These are phyloP conservation scores for Candida orba DNA, from an alignment of 805 yeast species.

Conservation along the genomic window DNA sequence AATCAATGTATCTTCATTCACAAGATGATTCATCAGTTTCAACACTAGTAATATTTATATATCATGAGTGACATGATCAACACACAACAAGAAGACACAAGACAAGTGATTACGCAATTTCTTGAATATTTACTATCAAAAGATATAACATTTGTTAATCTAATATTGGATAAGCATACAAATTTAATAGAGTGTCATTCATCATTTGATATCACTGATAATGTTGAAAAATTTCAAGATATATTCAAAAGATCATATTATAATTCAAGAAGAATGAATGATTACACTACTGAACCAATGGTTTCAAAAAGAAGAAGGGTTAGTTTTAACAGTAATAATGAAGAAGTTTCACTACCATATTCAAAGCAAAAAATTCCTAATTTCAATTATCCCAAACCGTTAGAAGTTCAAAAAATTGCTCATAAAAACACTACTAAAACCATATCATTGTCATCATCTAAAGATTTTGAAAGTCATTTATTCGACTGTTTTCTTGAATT, in stretches of 20 bases:
- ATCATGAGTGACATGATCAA: no score
- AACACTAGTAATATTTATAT: no score
- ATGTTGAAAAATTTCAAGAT: neutral
- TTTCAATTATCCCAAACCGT: neutral
- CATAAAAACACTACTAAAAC: neutral
- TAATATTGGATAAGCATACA: neutral
- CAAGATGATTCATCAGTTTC: no score
- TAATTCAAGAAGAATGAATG: neutral
- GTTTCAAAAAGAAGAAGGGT: no score
- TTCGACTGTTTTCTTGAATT: constrained; percentile 12
- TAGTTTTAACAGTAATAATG: no score
- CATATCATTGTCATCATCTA: neutral
- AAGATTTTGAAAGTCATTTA: neutral
- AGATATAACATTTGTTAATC: neutral
- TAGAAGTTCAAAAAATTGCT: neutral
- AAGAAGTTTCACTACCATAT: no score
- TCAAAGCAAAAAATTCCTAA: no score
- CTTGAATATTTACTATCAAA: neutral
- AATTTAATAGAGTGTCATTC: neutral
- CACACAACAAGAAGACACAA: neutral
- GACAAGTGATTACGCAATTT: neutral
- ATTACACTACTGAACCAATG: neutral
- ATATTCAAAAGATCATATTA: neutral
- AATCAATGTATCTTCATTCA: no score
- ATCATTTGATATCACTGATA: neutral